These are phyloP conservation scores for Lolium rigidum DNA, from an alignment of 176 grass and related monocot genomes.

Conservation along the genomic window DNA sequence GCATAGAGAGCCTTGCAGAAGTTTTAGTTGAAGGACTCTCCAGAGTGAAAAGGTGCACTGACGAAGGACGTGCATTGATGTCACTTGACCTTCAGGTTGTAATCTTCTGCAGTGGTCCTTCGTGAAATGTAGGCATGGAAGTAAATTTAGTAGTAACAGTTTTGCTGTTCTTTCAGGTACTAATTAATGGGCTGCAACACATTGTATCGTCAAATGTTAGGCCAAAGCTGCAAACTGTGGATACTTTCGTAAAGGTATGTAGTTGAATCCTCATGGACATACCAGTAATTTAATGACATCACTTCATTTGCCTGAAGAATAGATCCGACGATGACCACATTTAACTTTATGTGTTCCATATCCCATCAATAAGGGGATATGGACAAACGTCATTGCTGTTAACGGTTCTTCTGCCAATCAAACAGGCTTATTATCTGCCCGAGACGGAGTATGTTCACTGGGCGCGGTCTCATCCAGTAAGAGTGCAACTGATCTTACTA, in stretches of 20 bases:
- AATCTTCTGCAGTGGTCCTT: slow-evolving; percentile 3
- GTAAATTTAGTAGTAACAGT: slow-evolving; percentile 1
- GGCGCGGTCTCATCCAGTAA: slow-evolving; percentile 95
- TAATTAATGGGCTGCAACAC: slow-evolving; percentile 95
- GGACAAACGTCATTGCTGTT: slow-evolving; percentile 33
- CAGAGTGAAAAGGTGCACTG: slow-evolving; percentile 92
- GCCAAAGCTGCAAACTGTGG: slow-evolving; percentile 90
- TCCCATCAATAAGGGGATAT: background rate
- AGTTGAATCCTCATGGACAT: background rate
- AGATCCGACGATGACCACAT: background rate
- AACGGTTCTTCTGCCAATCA: slow-evolving; percentile 29
- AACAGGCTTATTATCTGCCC: slow-evolving; percentile 95
- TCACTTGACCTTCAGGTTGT: slow-evolving; percentile 97
- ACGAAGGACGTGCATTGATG: slow-evolving; percentile 98
- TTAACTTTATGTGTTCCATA: background rate
- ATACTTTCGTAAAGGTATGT: slow-evolving; percentile 88
- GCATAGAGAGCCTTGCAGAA: slow-evolving; percentile 83
- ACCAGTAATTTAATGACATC: slow-evolving; percentile 13
- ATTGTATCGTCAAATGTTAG: slow-evolving; percentile 87
- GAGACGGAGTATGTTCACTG: slow-evolving; percentile 98
- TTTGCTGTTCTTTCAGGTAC: slow-evolving; percentile 70
- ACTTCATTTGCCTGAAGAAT: background rate
- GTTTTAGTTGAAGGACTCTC: slow-evolving; percentile 94
- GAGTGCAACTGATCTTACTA: background rate
- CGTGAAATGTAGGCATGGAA: slow-evolving; percentile 31